phyloP scores from a whole-genome alignment of 306 rosid genomes.

The Rosa persica region DNA sequence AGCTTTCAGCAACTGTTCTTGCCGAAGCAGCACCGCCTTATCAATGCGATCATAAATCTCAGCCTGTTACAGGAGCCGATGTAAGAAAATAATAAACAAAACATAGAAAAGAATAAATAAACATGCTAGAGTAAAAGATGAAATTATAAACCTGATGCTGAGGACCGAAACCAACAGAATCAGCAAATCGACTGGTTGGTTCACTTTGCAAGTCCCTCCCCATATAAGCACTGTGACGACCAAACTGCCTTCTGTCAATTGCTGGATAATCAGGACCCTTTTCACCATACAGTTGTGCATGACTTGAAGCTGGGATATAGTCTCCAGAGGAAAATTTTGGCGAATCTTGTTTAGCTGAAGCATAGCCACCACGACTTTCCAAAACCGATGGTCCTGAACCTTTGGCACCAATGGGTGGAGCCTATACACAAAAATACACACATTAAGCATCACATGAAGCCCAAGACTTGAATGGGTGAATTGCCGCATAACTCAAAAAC shows the following conservation, averaged over 20 bases:
- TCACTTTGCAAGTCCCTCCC: constrained; percentile 82
- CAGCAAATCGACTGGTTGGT: constrained; percentile 68
- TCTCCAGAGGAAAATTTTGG: constrained; percentile 82
- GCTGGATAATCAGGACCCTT: constrained; percentile 78
- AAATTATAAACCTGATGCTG: constrained; percentile 69
- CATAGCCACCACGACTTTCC: constrained; percentile 78
- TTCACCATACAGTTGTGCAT: constrained; percentile 73
- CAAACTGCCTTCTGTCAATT: constrained; percentile 81
- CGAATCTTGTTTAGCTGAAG: constrained; percentile 66
- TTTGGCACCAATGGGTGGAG: constrained; percentile 59
- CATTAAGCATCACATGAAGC: background rate
- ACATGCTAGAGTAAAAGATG: background rate
- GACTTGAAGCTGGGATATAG: constrained; percentile 74
- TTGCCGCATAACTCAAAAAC: background rate
- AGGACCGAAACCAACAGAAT: constrained; percentile 68
- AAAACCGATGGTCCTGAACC: constrained; percentile 63
- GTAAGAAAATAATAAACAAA: constrained; percentile 11
- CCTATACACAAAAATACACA: constrained; percentile 35
- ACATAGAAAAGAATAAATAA: background rate
- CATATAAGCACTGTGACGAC: constrained; percentile 68
- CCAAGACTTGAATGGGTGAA: background rate
- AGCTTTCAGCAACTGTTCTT: constrained; percentile 86
- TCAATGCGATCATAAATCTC: constrained; percentile 88
- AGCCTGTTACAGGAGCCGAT: constrained; percentile 39
- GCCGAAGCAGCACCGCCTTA: constrained; percentile 82